Evolutionary conservation across 805 yeast species (phyloP).

Genomic region (Clavispora fructus): DNA sequence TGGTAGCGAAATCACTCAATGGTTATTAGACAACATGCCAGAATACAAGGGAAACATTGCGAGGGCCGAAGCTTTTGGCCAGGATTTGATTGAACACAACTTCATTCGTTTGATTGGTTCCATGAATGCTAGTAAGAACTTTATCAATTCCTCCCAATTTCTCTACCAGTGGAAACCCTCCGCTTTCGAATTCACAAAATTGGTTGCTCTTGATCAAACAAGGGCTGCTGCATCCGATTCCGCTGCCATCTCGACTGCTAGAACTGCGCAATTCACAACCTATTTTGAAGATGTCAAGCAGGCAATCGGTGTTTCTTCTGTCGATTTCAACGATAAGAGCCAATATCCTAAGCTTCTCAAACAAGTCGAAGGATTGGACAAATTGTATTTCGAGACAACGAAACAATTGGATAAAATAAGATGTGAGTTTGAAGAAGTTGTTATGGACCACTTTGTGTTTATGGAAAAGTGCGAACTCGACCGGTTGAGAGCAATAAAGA

Average conservation of each 20-base stretch:
- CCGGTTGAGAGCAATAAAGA: constrained; percentile 69
- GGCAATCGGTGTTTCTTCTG: constrained; percentile 37
- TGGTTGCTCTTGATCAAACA: constrained; percentile 14
- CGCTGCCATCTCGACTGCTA: constrained; percentile 11
- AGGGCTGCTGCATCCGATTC: constrained; percentile 5
- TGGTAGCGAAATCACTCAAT: constrained; percentile 57
- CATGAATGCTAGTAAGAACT: constrained; percentile 42
- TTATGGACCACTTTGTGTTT: constrained; percentile 66
- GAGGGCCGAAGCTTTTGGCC: constrained; percentile 69
- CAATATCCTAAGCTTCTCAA: constrained; percentile 46
- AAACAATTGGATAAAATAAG: constrained; percentile 57
- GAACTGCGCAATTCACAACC: constrained; percentile 16
- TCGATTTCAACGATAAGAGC: constrained; percentile 46
- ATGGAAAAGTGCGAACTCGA: constrained; percentile 83
- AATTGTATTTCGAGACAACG: constrained; percentile 44
- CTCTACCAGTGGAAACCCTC: constrained; percentile 76
- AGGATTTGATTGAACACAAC: constrained; percentile 57
- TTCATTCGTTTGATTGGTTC: constrained; percentile 63
- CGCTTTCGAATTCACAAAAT: constrained; percentile 48
- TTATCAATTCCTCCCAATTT: constrained; percentile 70
- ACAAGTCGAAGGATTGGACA: constrained; percentile 58
- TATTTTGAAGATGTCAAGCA: constrained; percentile 42
- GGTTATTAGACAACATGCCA: constrained; percentile 47
- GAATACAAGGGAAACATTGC: constrained; percentile 44
- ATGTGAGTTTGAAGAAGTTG: constrained; percentile 67